Conservation (phyloP, 768 basidiomycete species). For the Xanthoconium stramineum region DNA sequence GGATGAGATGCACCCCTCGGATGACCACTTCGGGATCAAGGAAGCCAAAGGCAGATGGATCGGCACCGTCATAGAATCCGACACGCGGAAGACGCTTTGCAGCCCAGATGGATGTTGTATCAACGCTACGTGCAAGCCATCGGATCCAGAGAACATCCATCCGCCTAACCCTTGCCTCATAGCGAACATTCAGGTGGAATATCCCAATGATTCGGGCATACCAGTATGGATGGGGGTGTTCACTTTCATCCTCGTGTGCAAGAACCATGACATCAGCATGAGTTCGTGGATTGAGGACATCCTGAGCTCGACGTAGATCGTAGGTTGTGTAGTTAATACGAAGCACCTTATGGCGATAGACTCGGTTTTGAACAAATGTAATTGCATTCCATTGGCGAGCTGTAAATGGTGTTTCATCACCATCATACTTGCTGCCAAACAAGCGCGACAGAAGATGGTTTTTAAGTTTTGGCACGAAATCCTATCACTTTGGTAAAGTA, state of each 20-base stretch:
- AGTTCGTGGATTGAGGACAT: background rate
- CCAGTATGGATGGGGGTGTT: constrained; percentile 40
- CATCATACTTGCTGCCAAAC: background rate
- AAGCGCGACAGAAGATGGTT: background rate
- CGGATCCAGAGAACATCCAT: background rate
- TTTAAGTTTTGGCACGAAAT: background rate
- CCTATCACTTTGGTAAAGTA: background rate
- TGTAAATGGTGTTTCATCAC: constrained; percentile 23
- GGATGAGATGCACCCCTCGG: background rate
- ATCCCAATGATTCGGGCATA: constrained; percentile 22
- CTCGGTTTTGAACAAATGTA: constrained; percentile 15
- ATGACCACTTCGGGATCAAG: background rate
- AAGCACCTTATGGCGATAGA: constrained; percentile 27
- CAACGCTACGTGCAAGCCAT: background rate
- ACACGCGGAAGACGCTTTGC: background rate
- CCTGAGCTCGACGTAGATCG: background rate
- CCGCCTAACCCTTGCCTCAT: background rate
- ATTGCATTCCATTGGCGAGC: constrained; percentile 9
- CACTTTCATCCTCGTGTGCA: background rate
- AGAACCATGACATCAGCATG: background rate
- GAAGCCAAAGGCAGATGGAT: background rate
- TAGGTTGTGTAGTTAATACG: constrained; percentile 25
- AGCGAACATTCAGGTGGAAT: constrained; percentile 1
- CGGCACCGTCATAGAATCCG: background rate
- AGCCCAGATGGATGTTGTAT: background rate